Evolutionary conservation across 208 protist species (phyloP), one percentile per base, ranked within the genome.

Genomic region (Leptomonas pyrrhocoris): DNA sequence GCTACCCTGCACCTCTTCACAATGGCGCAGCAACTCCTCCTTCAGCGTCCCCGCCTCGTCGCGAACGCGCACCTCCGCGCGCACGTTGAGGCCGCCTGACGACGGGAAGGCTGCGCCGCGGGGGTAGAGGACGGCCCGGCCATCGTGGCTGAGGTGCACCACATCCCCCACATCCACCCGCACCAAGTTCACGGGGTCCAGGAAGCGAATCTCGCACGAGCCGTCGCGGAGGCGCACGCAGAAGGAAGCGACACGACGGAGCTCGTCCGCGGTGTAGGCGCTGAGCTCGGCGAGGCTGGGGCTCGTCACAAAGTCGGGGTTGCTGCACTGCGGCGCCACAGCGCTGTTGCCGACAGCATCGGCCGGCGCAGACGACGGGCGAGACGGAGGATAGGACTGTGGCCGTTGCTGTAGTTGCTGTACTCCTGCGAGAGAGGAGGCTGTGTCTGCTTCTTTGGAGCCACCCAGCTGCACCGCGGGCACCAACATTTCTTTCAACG

Each of bases 161-260:
- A 76, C 79, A 8, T 87, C 84, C 16, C 74, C 77, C 27, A 96
- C 68, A 28, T 95, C 87, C 19, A 81, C 78, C 27, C 84, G 74
- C 56, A 93, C 79, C 31, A 96, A 63, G 58, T 94, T 94, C n/a
- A 96, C 92, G 25, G 89, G 88, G 19, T 88, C 84, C 36, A 91
- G 69, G 70, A 96, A 96, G 25, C 65, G 61, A 5, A 96, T 63
- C 23, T 77, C 80, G 48, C 73, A 86, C 49, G 84, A 81, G 34
- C 82, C 88, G 73, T 95, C 89, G 36, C 80, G 74, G 9, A 84
- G 81, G 42, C 77, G 70, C 23, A 93, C 68, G 18, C 61, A 67
- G 58, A 96, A 93, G 60, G 79, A 56, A 13, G 64, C 40, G 15
- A 96, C 80, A 49, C 49, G 55, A 23, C 81, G 81, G 18, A 96